A percentile compares a stretch with the other conserved stretches of the same genome.
Conservation (phyloP, 768 basidiomycete genomes). For the Kwoniella newhampshirensis region DNA sequence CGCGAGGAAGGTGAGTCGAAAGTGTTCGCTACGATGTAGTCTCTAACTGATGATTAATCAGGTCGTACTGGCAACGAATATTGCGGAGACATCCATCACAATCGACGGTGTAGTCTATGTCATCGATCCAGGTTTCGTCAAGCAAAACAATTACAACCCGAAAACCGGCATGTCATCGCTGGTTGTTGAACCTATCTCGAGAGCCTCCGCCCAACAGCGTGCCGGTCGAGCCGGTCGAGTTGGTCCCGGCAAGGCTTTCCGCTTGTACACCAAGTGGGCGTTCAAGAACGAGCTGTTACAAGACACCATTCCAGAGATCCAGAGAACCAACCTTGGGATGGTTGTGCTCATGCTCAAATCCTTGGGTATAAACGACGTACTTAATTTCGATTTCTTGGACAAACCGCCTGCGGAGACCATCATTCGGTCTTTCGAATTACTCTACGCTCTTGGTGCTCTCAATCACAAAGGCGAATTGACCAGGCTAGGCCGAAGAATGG, state of each 20-base stretch:
- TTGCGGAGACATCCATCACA: slow-evolving; percentile 99
- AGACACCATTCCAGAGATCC: slow-evolving; percentile 97
- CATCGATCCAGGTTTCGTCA: slow-evolving; percentile 98
- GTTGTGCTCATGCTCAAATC: slow-evolving; percentile 94
- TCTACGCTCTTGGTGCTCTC: slow-evolving; percentile 93
- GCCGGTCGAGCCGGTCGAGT: slow-evolving; percentile 97
- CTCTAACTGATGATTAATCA: slow-evolving; percentile 12
- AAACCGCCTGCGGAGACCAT: slow-evolving; percentile 97
- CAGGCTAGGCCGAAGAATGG: slow-evolving; percentile 95
- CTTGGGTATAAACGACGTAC: slow-evolving; percentile 94
- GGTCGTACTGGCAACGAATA: slow-evolving; percentile 96
- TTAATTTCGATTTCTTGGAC: slow-evolving; percentile 98
- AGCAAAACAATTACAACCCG: slow-evolving; percentile 98
- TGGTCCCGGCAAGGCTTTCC: slow-evolving; percentile 95
- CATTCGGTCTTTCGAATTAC: slow-evolving; percentile 85
- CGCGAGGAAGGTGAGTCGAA: slow-evolving; percentile 67
- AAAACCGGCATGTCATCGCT: slow-evolving; percentile 97
- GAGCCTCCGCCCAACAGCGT: slow-evolving; percentile 94
- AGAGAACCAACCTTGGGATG: slow-evolving; percentile 95
- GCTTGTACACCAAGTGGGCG: slow-evolving; percentile 99
- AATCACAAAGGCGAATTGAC: slow-evolving; percentile 96
- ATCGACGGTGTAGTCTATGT: slow-evolving; percentile 99
- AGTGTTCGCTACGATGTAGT: not conserved
- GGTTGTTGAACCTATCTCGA: slow-evolving; percentile 92
- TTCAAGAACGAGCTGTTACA: slow-evolving; percentile 93